These are phyloP conservation scores for Xylaria sp. DNA, from an alignment of 2,329 filamentous ascomycete genomes.

Conservation along the genomic window DNA sequence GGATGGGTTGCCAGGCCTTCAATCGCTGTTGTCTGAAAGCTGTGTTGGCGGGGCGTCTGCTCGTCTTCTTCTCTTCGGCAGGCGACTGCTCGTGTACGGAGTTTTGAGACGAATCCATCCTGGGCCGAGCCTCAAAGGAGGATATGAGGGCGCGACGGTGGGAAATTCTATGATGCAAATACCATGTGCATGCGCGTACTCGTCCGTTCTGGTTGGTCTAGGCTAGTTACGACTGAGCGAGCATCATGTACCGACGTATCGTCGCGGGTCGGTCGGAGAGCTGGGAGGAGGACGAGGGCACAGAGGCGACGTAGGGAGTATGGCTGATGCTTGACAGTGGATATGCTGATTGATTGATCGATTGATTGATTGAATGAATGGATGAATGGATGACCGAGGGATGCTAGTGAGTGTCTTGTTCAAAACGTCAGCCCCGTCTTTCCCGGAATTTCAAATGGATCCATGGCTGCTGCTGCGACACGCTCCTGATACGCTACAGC, in stretches of 20 bases:
- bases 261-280: neutral
- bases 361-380: neutral
- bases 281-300: neutral
- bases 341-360: neutral
- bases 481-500: neutral
- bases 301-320: neutral
- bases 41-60: slow-evolving; percentile 90
- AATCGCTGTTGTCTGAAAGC: slow-evolving; percentile 95
- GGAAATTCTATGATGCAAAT: slow-evolving; percentile 6
- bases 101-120: slow-evolving; percentile 26
- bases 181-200: slow-evolving; percentile 3
- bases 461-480: neutral
- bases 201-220: neutral
- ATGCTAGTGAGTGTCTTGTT: neutral
- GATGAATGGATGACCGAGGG: slow-evolving; percentile 1
- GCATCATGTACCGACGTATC: slow-evolving; percentile 13
- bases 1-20: slow-evolving; percentile 98
- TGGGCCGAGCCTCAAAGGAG: slow-evolving; percentile 1
- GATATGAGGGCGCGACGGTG: neutral
- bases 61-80: slow-evolving; percentile 81
- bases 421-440: neutral
- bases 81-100: slow-evolving; percentile 20
- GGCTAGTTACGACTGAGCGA: neutral
- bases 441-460: slow-evolving; percentile 26
- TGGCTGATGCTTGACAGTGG: neutral